Evolutionary conservation across 73 alveolate genomes (phyloP).

Genomic region (Tetrahymena malaccensis): DNA sequence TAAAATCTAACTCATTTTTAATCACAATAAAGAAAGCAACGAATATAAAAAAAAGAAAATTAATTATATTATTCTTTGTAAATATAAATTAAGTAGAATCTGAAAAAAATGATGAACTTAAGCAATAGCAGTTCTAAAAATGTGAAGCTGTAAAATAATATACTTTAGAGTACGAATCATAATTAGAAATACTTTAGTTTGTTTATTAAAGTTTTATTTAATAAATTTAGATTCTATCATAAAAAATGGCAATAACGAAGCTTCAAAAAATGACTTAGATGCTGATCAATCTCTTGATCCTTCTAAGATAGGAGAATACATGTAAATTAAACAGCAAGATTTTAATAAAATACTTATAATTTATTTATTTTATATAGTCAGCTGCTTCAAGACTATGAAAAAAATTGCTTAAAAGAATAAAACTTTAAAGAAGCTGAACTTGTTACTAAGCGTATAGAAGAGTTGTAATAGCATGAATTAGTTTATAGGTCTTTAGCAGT

Average conservation of each 20-base stretch:
- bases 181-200: neutral
- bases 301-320: neutral
- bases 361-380: neutral
- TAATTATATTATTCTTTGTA: neutral
- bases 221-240: neutral
- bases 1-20: neutral
- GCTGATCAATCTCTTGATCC: neutral
- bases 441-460: neutral
- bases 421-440: neutral
- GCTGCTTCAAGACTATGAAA: neutral
- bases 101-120: neutral
- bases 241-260: neutral
- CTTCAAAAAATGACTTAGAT: neutral
- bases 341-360: too few relatives aligned
- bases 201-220: neutral
- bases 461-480: neutral
- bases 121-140: neutral
- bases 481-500: neutral
- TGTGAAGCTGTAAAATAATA: neutral
- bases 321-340: neutral
- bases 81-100: neutral
- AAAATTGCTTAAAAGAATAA: neutral
- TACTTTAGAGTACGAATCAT: neutral
- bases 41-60: neutral
- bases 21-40: neutral